Base-by-base conservation (phyloP, 2,329 filamentous ascomycete species). In the Pyricularia sp. region DNA sequence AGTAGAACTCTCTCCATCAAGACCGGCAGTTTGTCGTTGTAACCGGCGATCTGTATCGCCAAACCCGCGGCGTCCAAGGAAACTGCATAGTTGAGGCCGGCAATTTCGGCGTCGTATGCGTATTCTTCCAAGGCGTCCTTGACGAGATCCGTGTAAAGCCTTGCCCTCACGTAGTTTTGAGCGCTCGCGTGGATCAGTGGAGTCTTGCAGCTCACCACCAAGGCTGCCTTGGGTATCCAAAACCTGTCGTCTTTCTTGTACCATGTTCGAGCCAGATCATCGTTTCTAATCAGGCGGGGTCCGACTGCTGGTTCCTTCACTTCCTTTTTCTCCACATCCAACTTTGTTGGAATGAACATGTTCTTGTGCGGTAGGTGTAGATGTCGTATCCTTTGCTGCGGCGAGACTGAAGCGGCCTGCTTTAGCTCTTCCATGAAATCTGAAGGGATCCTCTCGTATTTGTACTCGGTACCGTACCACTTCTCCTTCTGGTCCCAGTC, bases 171-270 rank as follows among this genome's bases (percentile, higher is more conserved):
- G 35, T 85, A 81, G 67, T 89, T 93, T 65, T 89, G 87, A 1
- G 92, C 89, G 4, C 90, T 92, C 1, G 90, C 84, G 73, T 86
- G 87, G n/a, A 90, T 86, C 60, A 96, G 77, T 0, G 92, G 89
- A 66, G 88, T 96, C 70, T 88, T 85, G 69, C 96, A 82, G 69
- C 88, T 91, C 68, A 96, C 85, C 68, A 92, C 84, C 22, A 97
- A 79, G 66, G 92, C 94, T 3, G 91, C 94, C 75, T 96, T 96
- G 9, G 94, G 94, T 10, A 97, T 94, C 93, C 93, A 97, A 76
- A 97, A 99, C 0, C 88, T 92, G 70, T 99, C 94, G 71, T 99
- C 94, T 77, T 97, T 97, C 80, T 99, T 99, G 81, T 88, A 97
- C 94, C 94, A 99, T 2, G 91, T 88, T 33, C 93, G 87, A 0